A percentile compares a stretch with the other conserved stretches of the same genome.
phyloP scores from a whole-genome alignment of 2,329 filamentous ascomycete genomes.

The Fusarium sp. region DNA sequence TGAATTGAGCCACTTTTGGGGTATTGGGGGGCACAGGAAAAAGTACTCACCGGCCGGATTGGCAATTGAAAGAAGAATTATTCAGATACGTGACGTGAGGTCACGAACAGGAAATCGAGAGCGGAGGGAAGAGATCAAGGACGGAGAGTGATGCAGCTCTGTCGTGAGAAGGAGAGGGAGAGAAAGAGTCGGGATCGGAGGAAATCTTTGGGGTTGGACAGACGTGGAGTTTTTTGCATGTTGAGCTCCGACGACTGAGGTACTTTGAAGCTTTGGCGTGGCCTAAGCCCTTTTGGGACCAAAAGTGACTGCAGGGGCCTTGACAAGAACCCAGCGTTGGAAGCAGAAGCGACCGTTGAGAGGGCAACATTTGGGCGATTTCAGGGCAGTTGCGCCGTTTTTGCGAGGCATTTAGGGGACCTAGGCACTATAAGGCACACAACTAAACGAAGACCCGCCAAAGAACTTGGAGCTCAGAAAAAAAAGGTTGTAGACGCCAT shows the following conservation, averaged over 20 bases:
- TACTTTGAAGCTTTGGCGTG: constrained; percentile 50
- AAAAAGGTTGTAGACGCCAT: constrained; percentile 33
- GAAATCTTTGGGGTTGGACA: constrained; percentile 53
- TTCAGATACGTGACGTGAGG: constrained; percentile 38
- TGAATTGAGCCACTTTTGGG: constrained; percentile 31
- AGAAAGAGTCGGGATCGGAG: constrained; percentile 49
- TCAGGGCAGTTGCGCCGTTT: constrained; percentile 16
- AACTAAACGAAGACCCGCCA: constrained; percentile 27
- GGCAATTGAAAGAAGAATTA: constrained; percentile 42
- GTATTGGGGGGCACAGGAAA: constrained; percentile 8
- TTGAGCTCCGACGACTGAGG: constrained; percentile 55
- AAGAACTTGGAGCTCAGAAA: constrained; percentile 22
- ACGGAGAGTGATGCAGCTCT: constrained; percentile 43
- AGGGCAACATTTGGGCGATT: constrained; percentile 22
- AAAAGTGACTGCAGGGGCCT: constrained; percentile 34
- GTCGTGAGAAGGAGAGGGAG: constrained; percentile 51
- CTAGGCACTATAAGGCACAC: constrained; percentile 18
- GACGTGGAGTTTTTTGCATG: constrained; percentile 54
- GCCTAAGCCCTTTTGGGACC: constrained; percentile 43
- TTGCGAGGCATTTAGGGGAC: constrained; percentile 16
- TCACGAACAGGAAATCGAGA: constrained; percentile 35
- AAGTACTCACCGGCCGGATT: constrained; percentile 41
- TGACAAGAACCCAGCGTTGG: constrained; percentile 24
- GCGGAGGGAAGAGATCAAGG: constrained; percentile 34
- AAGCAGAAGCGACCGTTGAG: constrained; percentile 34